A percentile compares a stretch with the other conserved stretches of the same genome.
Conservation (phyloP, 106 monocot species). For the Cymbidium sinense region DNA sequence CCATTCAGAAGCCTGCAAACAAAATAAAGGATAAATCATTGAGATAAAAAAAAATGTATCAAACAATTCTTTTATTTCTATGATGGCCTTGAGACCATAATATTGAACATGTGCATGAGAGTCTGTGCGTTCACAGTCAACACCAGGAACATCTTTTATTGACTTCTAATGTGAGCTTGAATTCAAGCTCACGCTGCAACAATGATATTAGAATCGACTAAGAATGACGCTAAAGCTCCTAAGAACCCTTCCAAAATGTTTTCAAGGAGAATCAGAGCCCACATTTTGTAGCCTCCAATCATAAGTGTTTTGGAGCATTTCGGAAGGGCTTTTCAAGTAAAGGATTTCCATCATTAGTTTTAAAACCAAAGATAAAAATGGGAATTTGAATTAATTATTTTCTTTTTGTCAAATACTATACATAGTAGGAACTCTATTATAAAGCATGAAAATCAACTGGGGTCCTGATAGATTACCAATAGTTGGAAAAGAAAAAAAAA, state of each 20-base stretch:
- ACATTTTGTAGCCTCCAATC: neutral
- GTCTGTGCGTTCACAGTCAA: neutral
- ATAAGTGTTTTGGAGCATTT: neutral
- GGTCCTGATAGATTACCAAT: neutral
- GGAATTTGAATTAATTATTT: neutral
- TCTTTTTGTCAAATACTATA: neutral
- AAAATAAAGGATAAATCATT: constrained; percentile 3
- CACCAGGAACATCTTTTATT: neutral
- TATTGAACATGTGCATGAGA: neutral
- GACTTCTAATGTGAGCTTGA: neutral
- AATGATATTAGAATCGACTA: neutral
- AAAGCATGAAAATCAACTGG: constrained; percentile 7
- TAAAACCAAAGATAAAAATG: neutral
- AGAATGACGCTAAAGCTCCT: neutral
- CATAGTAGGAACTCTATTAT: neutral
- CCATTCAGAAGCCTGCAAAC: constrained; percentile 92
- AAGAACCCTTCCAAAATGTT: neutral
- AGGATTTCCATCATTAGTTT: neutral
- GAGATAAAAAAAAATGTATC: neutral
- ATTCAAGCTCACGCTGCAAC: neutral
- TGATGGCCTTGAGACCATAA: neutral
- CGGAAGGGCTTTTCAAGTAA: neutral
- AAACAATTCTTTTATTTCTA: neutral
- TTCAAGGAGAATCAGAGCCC: neutral
- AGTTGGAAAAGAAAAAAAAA: constrained; percentile 1